phyloP scores from a whole-genome alignment of 805 yeast species.

The Lipomyces orientalis region DNA sequence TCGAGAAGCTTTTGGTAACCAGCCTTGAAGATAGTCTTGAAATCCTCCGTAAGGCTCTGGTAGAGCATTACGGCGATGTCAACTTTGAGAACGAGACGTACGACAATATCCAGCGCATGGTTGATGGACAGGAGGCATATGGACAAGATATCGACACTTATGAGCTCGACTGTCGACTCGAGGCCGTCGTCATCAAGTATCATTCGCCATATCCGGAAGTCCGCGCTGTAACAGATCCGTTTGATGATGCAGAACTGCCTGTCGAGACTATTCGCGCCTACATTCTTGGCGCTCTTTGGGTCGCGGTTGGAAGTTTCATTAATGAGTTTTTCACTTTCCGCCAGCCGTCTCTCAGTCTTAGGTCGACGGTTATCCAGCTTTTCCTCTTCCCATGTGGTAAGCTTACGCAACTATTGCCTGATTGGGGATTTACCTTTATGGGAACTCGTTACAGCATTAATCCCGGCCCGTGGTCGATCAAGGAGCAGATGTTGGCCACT shows the following conservation, averaged over 20 bases:
- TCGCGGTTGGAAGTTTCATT: conserved; percentile 61
- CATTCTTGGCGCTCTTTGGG: conserved; percentile 58
- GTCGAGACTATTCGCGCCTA: conserved; percentile 52
- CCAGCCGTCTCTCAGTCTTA: conserved; percentile 60
- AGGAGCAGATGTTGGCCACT: conserved; percentile 67
- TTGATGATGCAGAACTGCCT: conserved; percentile 57
- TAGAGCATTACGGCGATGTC: conserved; percentile 21
- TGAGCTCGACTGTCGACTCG: conserved; percentile 4
- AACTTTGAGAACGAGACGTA: background rate
- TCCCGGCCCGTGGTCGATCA: conserved; percentile 65
- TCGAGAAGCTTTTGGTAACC: conserved; percentile 18
- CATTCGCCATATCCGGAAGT: conserved; percentile 65
- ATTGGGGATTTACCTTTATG: conserved; percentile 29
- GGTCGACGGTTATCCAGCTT: conserved; percentile 69
- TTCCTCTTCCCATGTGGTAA: conserved; percentile 64
- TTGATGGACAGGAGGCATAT: conserved; percentile 23
- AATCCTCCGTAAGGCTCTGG: conserved; percentile 10
- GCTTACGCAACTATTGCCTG: conserved; percentile 31
- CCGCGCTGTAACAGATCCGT: conserved; percentile 63
- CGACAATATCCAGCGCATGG: conserved; percentile 19
- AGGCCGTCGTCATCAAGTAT: conserved; percentile 27
- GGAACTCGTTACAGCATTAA: conserved; percentile 53
- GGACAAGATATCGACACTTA: conserved; percentile 25
- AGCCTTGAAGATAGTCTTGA: conserved; percentile 48
- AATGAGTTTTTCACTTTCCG: conserved; percentile 65